A percentile compares a stretch with the other conserved stretches of the same genome.
Conservation (phyloP, 1,284 basidiomycete species). For the Pterula multifida region DNA sequence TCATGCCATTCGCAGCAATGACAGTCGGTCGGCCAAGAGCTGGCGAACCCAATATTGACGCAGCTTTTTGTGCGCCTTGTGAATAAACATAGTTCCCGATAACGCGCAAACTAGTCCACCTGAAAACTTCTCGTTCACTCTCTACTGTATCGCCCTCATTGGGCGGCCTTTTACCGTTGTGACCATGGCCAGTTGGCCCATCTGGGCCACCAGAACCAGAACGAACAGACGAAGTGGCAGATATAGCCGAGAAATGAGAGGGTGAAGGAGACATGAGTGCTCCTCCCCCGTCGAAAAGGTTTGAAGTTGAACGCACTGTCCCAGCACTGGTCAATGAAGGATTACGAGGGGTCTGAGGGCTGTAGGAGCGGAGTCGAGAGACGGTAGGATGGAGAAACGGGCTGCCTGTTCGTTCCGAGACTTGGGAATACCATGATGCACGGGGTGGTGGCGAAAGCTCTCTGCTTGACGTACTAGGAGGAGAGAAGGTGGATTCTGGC, state of each 20-base stretch:
- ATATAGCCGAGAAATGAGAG: slow-evolving; percentile 63
- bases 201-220: slow-evolving; percentile 14
- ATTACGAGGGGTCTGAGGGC: slow-evolving; percentile 37
- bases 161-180: slow-evolving; percentile 7
- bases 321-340: slow-evolving; percentile 34
- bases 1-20: slow-evolving; percentile 76
- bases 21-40: slow-evolving; percentile 63
- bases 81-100: slow-evolving; percentile 46
- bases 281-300: slow-evolving; percentile 21
- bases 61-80: slow-evolving; percentile 44
- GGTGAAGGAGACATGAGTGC: slow-evolving; percentile 33
- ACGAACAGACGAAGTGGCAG: slow-evolving; percentile 49
- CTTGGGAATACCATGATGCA: slow-evolving; percentile 12
- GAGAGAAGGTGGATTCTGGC: slow-evolving; percentile 8
- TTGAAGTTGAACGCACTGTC: slow-evolving; percentile 27
- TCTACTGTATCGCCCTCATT: slow-evolving; percentile 2
- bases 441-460: slow-evolving; percentile 32
- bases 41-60: slow-evolving; percentile 46
- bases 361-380: slow-evolving; percentile 70
- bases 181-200: slow-evolving; percentile 14
- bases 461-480: slow-evolving; percentile 26
- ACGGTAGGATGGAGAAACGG: slow-evolving; percentile 68
- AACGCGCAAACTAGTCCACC: slow-evolving; percentile 64
- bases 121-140: slow-evolving; percentile 50
- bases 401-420: slow-evolving; percentile 24